Evolutionary conservation across 768 basidiomycete genomes (phyloP), one percentile per base, ranked within the genome.

Genomic region (Suillus weaverae): DNA sequence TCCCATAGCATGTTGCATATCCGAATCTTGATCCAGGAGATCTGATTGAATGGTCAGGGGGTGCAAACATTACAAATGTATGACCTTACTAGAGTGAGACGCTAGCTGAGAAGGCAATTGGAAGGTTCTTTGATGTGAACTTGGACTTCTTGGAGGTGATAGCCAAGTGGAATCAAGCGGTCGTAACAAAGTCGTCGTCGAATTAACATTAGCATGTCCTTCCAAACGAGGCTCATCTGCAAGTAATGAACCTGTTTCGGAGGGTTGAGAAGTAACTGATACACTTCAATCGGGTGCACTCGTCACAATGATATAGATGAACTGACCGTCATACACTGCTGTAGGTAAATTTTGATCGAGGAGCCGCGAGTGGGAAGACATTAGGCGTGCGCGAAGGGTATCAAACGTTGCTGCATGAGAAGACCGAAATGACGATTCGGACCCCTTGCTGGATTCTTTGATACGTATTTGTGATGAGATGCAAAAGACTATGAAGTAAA

Each of bases 1-100:
- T 35, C 83, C 80, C 70, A 91, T 84, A 11, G 81, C 85, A 61
- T 83, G 81, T 62, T 86, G 87, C 90, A 91, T 91, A 69, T 88
- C 88, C 3, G 89, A 88, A 69, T 91, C 87, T 62, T 85, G 82
- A 26, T 90, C 88, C 63, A 91, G 73, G 18, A 90, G 78, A 77
- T 91, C 89, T 91, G 65, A 53, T 14, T 6, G n/a, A 38, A 44
- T 36, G 39, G 53, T 69, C 30, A 68, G 65, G 59, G 60, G 8
- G 32, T 66, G 43, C 1, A 8, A 4, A 26, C 1, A 20, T n/a
- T 50, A 56, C 11, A 38, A 48, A 38, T 18, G 22, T 16, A 32
- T 14, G 60, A 60, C 75, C 82, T 67, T 70, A 89, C 89, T 88
- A 10, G 89, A 86, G 69, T 87, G 84, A 63, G 76, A 82, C 53